These are phyloP conservation scores for Puccinia sorghi DNA, from an alignment of 1,284 basidiomycete species.

Conservation along the genomic window DNA sequence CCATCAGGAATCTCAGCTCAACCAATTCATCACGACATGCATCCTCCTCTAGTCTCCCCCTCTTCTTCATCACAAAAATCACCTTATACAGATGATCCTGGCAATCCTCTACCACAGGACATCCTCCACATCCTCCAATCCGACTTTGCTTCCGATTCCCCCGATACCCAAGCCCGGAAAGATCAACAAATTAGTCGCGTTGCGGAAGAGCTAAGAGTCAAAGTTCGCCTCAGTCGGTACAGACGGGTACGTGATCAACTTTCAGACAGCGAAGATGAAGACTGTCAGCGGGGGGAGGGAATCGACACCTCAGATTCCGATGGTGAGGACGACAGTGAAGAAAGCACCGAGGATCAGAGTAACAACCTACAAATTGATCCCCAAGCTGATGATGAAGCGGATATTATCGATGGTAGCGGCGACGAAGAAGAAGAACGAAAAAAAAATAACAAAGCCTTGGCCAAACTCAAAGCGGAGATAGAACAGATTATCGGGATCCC, in stretches of 20 bases:
- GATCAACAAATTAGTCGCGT: conserved; percentile 27
- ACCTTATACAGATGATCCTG: not conserved
- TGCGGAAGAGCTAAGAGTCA: conserved; percentile 35
- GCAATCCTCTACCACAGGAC: conserved; percentile 20
- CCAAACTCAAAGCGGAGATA: conserved; percentile 36
- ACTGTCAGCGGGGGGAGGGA: not conserved
- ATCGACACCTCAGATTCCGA: not conserved
- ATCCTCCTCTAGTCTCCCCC: not conserved
- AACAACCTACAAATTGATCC: not conserved
- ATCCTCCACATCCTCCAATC: conserved; percentile 45
- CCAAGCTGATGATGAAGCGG: conserved; percentile 4
- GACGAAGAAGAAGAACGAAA: conserved; percentile 38
- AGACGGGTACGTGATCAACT: conserved; percentile 26
- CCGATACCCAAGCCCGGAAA: conserved; percentile 1
- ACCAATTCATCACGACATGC: not conserved
- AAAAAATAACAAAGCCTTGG: conserved; percentile 32
- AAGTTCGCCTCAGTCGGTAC: conserved; percentile 44
- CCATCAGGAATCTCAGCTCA: not conserved
- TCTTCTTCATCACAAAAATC: not conserved
- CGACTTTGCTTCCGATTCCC: conserved; percentile 22
- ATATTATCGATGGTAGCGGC: conserved; percentile 44
- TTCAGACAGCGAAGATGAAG: conserved; percentile 32
- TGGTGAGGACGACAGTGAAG: conserved; percentile 18
- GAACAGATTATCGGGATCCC: conserved; percentile 35
- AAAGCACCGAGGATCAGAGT: not conserved